These are phyloP conservation scores for Parastagonospora avenae DNA, from an alignment of 2,329 filamentous ascomycete species.

Conservation along the genomic window DNA sequence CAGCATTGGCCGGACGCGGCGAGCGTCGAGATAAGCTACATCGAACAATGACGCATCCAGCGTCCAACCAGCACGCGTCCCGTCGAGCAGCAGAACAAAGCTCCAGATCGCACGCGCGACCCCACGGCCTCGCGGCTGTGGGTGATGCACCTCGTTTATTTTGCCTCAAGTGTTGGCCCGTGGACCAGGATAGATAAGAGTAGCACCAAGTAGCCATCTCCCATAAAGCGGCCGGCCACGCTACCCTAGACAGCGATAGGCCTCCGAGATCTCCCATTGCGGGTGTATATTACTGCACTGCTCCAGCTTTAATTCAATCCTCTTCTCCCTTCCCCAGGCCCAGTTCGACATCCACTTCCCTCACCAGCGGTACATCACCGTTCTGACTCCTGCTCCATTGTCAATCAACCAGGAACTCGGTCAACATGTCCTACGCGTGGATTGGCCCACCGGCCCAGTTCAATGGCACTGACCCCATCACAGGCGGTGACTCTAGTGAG, in stretches of 20 bases:
- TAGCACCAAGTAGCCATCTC: slow-evolving; percentile 37
- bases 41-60: slow-evolving; percentile 34
- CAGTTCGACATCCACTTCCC: slow-evolving; percentile 15
- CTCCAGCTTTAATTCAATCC: slow-evolving; percentile 23
- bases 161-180: slow-evolving; percentile 39
- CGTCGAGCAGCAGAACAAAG: slow-evolving; percentile 40
- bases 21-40: slow-evolving; percentile 34
- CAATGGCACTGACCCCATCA: slow-evolving; percentile 62
- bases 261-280: slow-evolving; percentile 38
- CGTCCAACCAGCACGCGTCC: slow-evolving; percentile 14
- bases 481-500: slow-evolving; percentile 81
- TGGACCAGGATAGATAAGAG: slow-evolving; percentile 46
- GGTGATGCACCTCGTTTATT: slow-evolving; percentile 43
- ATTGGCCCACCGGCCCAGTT: slow-evolving; percentile 52
- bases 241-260: slow-evolving; percentile 37
- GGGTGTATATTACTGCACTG: slow-evolving; percentile 37
- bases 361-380: slow-evolving; percentile 6
- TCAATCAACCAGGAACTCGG: slow-evolving; percentile 13
- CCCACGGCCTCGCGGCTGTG: slow-evolving; percentile 45
- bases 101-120: slow-evolving; percentile 41
- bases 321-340: slow-evolving; percentile 12
- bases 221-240: slow-evolving; percentile 41
- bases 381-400: slow-evolving; percentile 11
- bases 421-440: slow-evolving; percentile 56
- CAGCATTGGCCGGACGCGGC: slow-evolving; percentile 20